A percentile compares a stretch with the other conserved stretches of the same genome.
phyloP scores from a whole-genome alignment of 768 basidiomycete genomes.

The Termitomyces sp. region DNA sequence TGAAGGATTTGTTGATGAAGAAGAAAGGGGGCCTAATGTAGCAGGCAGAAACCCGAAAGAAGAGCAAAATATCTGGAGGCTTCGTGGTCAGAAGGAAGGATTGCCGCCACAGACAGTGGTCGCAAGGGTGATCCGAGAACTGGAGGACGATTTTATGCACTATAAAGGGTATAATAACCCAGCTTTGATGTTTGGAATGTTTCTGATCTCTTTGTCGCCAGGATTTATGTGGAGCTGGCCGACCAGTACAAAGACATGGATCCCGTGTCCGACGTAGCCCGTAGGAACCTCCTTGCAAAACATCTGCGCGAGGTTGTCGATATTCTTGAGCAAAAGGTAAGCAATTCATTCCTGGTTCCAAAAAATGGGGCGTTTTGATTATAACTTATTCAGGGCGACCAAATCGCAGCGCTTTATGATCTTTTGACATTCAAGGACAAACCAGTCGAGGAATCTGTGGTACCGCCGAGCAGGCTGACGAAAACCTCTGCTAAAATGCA shows the following conservation, averaged over 20 bases:
- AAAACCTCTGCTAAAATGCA: background rate
- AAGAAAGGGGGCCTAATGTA: conserved; percentile 7
- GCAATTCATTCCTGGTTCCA: background rate
- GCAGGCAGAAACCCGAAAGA: conserved; percentile 27
- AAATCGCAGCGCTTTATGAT: conserved; percentile 89
- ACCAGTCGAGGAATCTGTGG: conserved; percentile 27
- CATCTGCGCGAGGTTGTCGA: conserved; percentile 92
- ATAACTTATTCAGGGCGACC: conserved; percentile 63
- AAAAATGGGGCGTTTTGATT: background rate
- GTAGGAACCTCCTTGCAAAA: conserved; percentile 80
- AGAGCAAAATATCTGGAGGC: conserved; percentile 24
- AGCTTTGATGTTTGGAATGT: background rate
- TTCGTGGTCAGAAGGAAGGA: conserved; percentile 28
- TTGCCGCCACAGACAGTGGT: conserved; percentile 88
- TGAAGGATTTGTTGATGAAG: conserved; percentile 43
- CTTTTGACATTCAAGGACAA: conserved; percentile 75
- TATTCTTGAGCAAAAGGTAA: conserved; percentile 85
- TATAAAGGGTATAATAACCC: conserved; percentile 74
- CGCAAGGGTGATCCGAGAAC: conserved; percentile 73
- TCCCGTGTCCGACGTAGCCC: conserved; percentile 72
- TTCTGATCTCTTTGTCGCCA: conserved; percentile 24
- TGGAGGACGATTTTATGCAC: conserved; percentile 94
- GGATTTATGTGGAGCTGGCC: conserved; percentile 86
- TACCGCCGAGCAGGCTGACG: conserved; percentile 13
- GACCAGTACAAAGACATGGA: conserved; percentile 93